Conservation (phyloP, 1,284 basidiomycete species). For the Cutaneotrichosporon cavernicola region DNA sequence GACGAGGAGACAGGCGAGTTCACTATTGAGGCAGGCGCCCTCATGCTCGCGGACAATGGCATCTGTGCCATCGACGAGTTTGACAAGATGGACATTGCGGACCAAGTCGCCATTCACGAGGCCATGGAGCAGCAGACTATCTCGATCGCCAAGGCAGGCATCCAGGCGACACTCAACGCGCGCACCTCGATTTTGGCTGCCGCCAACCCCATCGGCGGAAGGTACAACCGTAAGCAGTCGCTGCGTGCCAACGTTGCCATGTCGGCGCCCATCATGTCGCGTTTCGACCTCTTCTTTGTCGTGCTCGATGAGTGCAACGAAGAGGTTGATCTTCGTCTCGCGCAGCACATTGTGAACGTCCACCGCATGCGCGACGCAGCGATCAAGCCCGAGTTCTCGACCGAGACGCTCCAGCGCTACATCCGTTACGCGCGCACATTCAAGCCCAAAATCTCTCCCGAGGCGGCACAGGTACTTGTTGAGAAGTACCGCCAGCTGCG, state of each 20-base stretch:
- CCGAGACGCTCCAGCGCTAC: constrained; percentile 92
- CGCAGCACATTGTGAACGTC: constrained; percentile 95
- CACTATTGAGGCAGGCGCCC: constrained; percentile 96
- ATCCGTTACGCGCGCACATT: constrained; percentile 96
- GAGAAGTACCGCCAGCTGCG: constrained; percentile 92
- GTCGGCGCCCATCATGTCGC: constrained; percentile 98
- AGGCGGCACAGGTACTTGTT: constrained; percentile 88
- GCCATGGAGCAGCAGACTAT: constrained; percentile 99
- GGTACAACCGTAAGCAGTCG: constrained; percentile 94
- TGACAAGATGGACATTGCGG: constrained; percentile 99
- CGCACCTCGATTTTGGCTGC: constrained; percentile 97
- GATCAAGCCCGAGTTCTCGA: constrained; percentile 93
- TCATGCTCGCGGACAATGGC: constrained; percentile 99
- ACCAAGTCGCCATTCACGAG: constrained; percentile 99
- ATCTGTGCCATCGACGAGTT: constrained; percentile 99
- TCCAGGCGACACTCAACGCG: constrained; percentile 97
- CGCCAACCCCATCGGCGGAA: constrained; percentile 92
- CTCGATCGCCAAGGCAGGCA: constrained; percentile 98
- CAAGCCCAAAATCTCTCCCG: constrained; percentile 92
- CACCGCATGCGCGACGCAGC: constrained; percentile 94
- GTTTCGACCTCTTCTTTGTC: constrained; percentile 98
- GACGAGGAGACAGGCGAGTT: constrained; percentile 99
- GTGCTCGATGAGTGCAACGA: constrained; percentile 98
- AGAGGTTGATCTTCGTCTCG: constrained; percentile 87
- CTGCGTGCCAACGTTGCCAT: constrained; percentile 95